Evolutionary conservation across 1,284 basidiomycete genomes (phyloP), one percentile per base, ranked within the genome.

Genomic region (Omphalotus olearius): DNA sequence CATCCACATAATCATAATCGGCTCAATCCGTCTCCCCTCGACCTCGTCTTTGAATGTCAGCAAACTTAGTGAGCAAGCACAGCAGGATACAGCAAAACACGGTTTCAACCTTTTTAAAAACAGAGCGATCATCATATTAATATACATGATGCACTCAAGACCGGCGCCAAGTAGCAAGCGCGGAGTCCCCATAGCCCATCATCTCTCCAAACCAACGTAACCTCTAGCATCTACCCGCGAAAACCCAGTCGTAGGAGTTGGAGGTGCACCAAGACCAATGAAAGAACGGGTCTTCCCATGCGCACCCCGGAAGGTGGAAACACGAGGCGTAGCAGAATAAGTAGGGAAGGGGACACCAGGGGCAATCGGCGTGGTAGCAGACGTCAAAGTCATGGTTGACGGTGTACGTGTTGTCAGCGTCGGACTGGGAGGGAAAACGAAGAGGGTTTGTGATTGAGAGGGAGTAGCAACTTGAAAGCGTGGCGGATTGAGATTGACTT

Each of bases 401-500:
- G 83, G 85, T 53, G 81, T 90, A 43, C 81, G 78, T 38, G 79
- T 74, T 53, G 72, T 73, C 52, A 77, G 64, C 6, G 80, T 85
- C 7, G 88, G 87, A 11, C 87, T 89, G 35, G 88, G 87, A 2
- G 88, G 88, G 63, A 91, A 91, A 37, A 91, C 83, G 60, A 91
- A 91, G 44, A 91, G 72, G 0, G 88, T 91, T 64, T 91, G 88
- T 0, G 86, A 79, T 64, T 91, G 88, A 0, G 86, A 79, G 25
- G 80, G 79, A 56, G 73, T 69, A 56, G 65, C 51, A 28, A 53
- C 52, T 23, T 50, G 48, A 7, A 61, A 45, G 58, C 57, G 43
- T 6, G 53, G 41, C 41, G 39, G 23, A 11, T 38, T 40, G 33
- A 33, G 41, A 37, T 51, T 49, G 11, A 33, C 28, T 17, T 50